Base-by-base conservation (phyloP, 108 stramenopile genomes). In the Pseudonitzschia multiseries region DNA sequence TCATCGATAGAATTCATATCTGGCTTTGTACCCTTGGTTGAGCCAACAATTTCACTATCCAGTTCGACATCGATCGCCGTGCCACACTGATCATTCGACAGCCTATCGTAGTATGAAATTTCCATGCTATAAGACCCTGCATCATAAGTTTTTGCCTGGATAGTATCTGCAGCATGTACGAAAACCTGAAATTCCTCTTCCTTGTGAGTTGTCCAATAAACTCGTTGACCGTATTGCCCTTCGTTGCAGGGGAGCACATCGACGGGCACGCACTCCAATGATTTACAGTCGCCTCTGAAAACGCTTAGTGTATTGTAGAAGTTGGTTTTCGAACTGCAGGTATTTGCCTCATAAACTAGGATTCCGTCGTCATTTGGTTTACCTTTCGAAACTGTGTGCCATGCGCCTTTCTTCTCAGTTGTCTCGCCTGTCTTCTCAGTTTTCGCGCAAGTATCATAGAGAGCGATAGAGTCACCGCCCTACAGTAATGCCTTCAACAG, bases 271-370 rank as follows among this genome's bases (percentile, higher is more conserved):
- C 43, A 67, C 9, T 50, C 24, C 4, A 27, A 27, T 1, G 24
- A 44, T 48, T 21, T 13, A 29, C 66, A 67, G 43, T 44, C 36
- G 9, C 46, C 46, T 24, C 46, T 44, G 22, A 48, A 67, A 21
- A 67, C 46, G 13, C 46, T 48, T 0, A 67, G 8, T 8, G 31
- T 10, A 31, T 44, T 50, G 27, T 46, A 28, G 28, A 67, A 67
- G 4, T 46, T 67, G 13, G 66, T 46, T 67, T 67, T 22, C n/a
- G 42, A 21, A 48, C 21, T 44, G n/a, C 66, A 67, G 6, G 66
- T 67, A 13, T 26, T 67, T 36, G 66, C 66, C 28, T 44, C 28
- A 22, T 67, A 67, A n/a, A 67, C 66, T 6, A 67, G 17, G 26
- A 48, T 48, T 9, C 46, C 28, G 0, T 67, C 46, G 12, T 50